Evolutionary conservation across 116 monocot genomes (phyloP).

Genomic region (Zostera marina): DNA sequence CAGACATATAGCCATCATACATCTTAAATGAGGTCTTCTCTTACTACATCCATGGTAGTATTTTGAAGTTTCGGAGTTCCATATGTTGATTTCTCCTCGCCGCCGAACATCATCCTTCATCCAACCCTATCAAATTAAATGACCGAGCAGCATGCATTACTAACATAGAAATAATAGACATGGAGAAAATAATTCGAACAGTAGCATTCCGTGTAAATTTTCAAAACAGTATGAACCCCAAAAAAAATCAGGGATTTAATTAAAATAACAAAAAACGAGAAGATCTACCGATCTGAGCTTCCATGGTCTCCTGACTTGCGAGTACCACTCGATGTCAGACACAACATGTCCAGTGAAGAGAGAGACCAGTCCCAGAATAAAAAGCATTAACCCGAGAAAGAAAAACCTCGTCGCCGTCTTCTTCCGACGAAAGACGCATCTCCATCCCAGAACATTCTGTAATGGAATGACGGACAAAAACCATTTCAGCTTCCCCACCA

Average conservation of each 20-base stretch:
- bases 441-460: slow-evolving; percentile 1
- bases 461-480: neutral
- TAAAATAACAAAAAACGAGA: neutral
- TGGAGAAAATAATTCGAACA: too few species aligned
- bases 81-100: slow-evolving; percentile 39
- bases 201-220: too few species aligned
- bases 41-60: slow-evolving; percentile 66
- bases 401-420: slow-evolving; percentile 22
- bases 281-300: slow-evolving; percentile 22
- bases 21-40: slow-evolving; percentile 34
- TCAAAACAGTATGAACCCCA: neutral
- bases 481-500: slow-evolving; percentile 2
- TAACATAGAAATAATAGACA: neutral
- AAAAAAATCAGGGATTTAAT: neutral
- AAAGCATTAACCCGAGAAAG: slow-evolving; percentile 49
- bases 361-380: slow-evolving; percentile 63
- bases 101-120: slow-evolving; percentile 18
- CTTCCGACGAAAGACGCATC: slow-evolving; percentile 4
- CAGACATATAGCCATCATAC: slow-evolving; percentile 13
- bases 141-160: too few species aligned
- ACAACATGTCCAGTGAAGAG: slow-evolving; percentile 70
- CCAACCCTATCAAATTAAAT: neutral
- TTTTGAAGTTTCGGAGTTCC: slow-evolving; percentile 62
- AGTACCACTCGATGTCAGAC: slow-evolving; percentile 61
- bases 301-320: slow-evolving; percentile 23